Evolutionary conservation across 768 basidiomycete genomes (phyloP).

Genomic region (Suillus brevipes): DNA sequence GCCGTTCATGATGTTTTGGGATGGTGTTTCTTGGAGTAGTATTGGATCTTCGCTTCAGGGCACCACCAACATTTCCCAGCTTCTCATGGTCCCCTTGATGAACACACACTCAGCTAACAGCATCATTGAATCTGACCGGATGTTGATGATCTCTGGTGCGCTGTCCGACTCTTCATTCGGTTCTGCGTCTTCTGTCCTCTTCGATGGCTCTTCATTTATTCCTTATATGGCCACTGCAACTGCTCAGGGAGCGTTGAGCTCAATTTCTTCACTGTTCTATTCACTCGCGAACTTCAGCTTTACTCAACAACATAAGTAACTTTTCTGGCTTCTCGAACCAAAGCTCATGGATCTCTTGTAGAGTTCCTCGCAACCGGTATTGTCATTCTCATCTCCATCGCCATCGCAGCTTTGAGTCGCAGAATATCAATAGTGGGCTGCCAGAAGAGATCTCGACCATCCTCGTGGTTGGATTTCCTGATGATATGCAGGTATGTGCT

Average conservation of each 20-base stretch:
- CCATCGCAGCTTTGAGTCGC: conserved; percentile 73
- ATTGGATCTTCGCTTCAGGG: conserved; percentile 59
- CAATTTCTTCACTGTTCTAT: conserved; percentile 77
- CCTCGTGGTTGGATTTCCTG: conserved; percentile 98
- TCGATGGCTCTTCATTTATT: conserved; percentile 77
- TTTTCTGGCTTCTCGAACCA: conserved; percentile 5
- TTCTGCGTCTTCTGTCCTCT: conserved; percentile 82
- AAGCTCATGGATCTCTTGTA: conserved; percentile 31
- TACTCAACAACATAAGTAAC: conserved; percentile 59
- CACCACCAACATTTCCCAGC: conserved; percentile 71
- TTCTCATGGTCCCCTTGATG: conserved; percentile 88
- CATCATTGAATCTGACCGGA: conserved; percentile 79
- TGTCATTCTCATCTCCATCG: conserved; percentile 96
- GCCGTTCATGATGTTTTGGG: conserved; percentile 82
- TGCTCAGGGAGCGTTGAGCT: conserved; percentile 64
- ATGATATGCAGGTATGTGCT: conserved; percentile 89
- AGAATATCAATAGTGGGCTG: conserved; percentile 26
- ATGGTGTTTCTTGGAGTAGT: conserved; percentile 74
- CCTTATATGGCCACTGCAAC: conserved; percentile 80
- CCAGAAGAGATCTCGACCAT: conserved; percentile 95
- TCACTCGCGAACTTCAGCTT: conserved; percentile 81
- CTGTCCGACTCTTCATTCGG: conserved; percentile 71
- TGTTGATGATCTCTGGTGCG: conserved; percentile 86
- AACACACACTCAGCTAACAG: conserved; percentile 69
- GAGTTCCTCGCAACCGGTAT: conserved; percentile 90